phyloP scores from a whole-genome alignment of 306 rosid species.

The Parietaria judaica region DNA sequence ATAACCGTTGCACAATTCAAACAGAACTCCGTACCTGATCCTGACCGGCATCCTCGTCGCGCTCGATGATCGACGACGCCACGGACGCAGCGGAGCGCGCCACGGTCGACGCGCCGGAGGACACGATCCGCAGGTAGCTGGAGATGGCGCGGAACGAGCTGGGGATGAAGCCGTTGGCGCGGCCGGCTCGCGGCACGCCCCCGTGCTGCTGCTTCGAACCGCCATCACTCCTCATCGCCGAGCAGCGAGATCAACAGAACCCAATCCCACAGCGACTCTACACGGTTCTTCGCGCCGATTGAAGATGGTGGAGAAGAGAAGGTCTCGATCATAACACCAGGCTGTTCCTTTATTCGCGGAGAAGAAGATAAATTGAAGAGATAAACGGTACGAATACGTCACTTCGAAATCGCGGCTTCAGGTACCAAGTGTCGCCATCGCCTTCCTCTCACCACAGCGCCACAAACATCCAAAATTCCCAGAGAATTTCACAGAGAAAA shows the following conservation, averaged over 20 bases:
- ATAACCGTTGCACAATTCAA: too few relatives aligned
- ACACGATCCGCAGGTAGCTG: slow-evolving; percentile 73
- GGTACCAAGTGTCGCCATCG: slow-evolving; percentile 40
- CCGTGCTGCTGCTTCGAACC: slow-evolving; percentile 65
- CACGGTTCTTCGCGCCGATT: slow-evolving; percentile 11
- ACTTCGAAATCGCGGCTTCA: slow-evolving; percentile 25
- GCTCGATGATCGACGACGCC: slow-evolving; percentile 82
- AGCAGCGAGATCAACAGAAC: slow-evolving; percentile 25
- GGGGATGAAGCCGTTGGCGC: slow-evolving; percentile 64
- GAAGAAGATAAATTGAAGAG: neutral
- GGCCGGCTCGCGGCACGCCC: slow-evolving; percentile 38
- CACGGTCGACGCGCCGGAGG: slow-evolving; percentile 90
- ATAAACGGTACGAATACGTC: slow-evolving; percentile 23
- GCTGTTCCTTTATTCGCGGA: slow-evolving; percentile 33
- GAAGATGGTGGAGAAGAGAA: slow-evolving; percentile 19
- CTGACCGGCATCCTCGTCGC: slow-evolving; percentile 56
- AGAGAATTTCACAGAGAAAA: slow-evolving; percentile 14
- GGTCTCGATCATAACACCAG: slow-evolving; percentile 56
- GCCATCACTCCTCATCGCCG: slow-evolving; percentile 92
- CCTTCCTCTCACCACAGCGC: slow-evolving; percentile 21
- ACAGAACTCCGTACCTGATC: slow-evolving; percentile 52
- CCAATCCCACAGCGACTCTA: slow-evolving; percentile 31
- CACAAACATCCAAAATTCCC: slow-evolving; percentile 33
- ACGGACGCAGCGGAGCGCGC: slow-evolving; percentile 91
- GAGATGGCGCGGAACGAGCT: slow-evolving; percentile 80